Conservation (phyloP, 2,329 filamentous ascomycete species). For the Hypoxylon sp. region DNA sequence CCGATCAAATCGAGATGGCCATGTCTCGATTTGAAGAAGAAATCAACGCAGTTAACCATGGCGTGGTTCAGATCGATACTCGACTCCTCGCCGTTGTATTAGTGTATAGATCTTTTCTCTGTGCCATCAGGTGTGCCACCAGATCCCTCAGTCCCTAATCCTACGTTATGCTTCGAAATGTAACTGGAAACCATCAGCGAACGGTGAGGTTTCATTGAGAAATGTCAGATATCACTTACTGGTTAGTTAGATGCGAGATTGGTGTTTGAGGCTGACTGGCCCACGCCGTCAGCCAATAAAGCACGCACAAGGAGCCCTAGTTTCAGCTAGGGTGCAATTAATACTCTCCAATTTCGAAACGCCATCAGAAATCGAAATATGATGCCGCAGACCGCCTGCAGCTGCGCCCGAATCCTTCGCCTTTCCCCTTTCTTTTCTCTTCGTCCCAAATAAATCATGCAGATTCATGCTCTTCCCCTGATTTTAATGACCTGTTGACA, state of each 20-base stretch:
- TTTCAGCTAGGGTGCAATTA: neutral
- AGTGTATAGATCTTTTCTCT: slow-evolving; percentile 52
- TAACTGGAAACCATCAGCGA: neutral
- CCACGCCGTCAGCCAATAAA: slow-evolving; percentile 1
- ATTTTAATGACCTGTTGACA: neutral
- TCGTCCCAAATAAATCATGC: neutral
- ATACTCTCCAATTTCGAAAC: neutral
- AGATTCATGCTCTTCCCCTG: neutral
- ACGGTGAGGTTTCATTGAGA: neutral
- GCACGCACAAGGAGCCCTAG: neutral
- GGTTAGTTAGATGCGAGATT: neutral
- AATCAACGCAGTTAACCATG: slow-evolving; percentile 35
- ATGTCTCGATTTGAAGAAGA: slow-evolving; percentile 36
- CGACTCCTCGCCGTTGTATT: slow-evolving; percentile 48
- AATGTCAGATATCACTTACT: slow-evolving; percentile 2
- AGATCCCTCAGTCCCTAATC: neutral
- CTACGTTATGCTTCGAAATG: neutral
- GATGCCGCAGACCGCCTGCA: neutral
- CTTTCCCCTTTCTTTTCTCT: neutral
- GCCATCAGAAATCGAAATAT: neutral
- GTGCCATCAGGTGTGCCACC: slow-evolving; percentile 8
- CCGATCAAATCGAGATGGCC: slow-evolving; percentile 20
- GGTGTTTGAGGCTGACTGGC: neutral
- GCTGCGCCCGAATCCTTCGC: neutral
- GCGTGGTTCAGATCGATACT: slow-evolving; percentile 32